Evolutionary conservation across 2,329 filamentous ascomycete genomes (phyloP), one percentile per base, ranked within the genome.

Genomic region (Drechslerella stenobrocha): DNA sequence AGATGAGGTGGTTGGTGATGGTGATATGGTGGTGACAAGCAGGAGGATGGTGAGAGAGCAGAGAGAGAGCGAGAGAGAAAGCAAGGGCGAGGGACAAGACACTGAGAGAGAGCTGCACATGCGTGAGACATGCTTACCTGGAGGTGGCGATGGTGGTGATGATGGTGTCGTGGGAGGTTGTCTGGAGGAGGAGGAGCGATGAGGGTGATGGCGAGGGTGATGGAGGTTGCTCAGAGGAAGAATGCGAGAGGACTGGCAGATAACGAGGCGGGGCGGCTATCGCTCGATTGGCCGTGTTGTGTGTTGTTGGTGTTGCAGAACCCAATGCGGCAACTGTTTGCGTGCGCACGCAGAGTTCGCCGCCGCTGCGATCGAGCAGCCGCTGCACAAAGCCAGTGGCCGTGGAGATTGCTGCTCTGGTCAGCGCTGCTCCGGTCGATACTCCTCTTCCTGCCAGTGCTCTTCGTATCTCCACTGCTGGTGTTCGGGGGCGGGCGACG

Each of bases 271-370:
- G 18, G 13, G 3, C 13, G 32, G 15, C 34, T 35, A 3, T 40
- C 8, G 52, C 23, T 18, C 7, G 20, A 24, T 18, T 22, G 23
- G 11, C 22, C 28, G 3, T 40, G 53, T 32, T 9, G 28, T 47
- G 63, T 60, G 63, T 67, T 60, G 63, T 60, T 55, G 52, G 63
- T 67, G 63, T 67, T 67, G 63, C 50, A 59, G 55, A 51, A 42
- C 46, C 22, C 13, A 35, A 60, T 52, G 15, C 26, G 56, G 56
- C 6, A 60, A 60, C 20, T 52, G 56, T 60, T 60, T 60, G 56
- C 47, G 46, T 37, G 28, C 26, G 20, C 18, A 9, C 34, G 22
- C 34, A 37, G 15, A 15, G 15, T 15, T 15, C 8, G 3, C 8
- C 37, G 37, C 18, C 15, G 15, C 13, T 8, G 15, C 15, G 13